Evolutionary conservation across 208 protist species (phyloP), one percentile per base, ranked within the genome.

Genomic region (Phytomonas serpens): DNA sequence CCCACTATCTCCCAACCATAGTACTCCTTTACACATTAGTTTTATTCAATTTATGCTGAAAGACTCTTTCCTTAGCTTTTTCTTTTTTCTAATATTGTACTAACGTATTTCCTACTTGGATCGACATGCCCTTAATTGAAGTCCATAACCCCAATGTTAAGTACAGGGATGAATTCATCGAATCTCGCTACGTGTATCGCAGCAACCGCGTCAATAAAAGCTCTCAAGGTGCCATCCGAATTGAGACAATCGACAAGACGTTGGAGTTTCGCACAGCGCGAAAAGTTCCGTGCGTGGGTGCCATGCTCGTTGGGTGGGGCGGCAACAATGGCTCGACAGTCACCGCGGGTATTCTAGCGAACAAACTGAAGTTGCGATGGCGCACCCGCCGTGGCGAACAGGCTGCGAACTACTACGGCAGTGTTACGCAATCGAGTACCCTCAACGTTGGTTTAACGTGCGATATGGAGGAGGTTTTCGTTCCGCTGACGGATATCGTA

Each of bases 271-370:
- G 92, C 40, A 99, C 98, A 32, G 68, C 95, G 69, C 83, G 85
- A 69, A 93, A 90, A 51, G 86, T 95, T 19, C 85, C 91, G 34
- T 82, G 87, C 29, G 65, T 90, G 34, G 98, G 98, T 67, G 63
- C 97, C 32, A 98, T 99, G 96, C 73, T 99, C 57, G 89, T 99
- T 66, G 98, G 98, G 71, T 94, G 89, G 79, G 97, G 97, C 75
- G 98, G 99, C 75, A 99, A 99, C 92, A 99, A 99, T 89, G 99
- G 99, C 67, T 94, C 96, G n/a, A 99, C 98, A 2, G 77, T 99
- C 23, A 98, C 96, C 29, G 98, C 94, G n/a, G 93, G 92, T 33
- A 88, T 99, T 74, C 69, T 99, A 34, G 99, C 99, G 57, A 99
- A 99, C 87, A 80, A 95, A 69, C 80, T 88, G 66, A 79, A 72